Percentiles rank a stretch among this genome's conserved stretches.
Evolutionary conservation across 768 basidiomycete genomes (phyloP).

Genomic region (Pholiota microspora): DNA sequence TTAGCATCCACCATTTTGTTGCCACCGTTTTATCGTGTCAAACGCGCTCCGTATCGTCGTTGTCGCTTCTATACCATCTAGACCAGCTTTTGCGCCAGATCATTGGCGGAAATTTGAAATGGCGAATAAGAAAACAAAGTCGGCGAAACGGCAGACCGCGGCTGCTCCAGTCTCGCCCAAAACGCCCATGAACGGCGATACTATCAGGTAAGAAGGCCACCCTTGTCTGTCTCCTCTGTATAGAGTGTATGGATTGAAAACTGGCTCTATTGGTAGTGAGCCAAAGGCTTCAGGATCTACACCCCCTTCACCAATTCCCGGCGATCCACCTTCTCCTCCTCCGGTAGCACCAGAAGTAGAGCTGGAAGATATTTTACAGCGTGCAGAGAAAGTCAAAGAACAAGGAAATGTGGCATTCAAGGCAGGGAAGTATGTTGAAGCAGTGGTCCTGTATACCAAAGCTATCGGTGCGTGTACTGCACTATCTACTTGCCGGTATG

Average conservation of each 20-base stretch:
- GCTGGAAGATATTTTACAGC: constrained; percentile 37
- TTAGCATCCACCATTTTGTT: not conserved
- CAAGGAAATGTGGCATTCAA: constrained; percentile 77
- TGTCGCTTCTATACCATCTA: not conserved
- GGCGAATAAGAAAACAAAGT: constrained; percentile 10
- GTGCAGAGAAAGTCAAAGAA: constrained; percentile 68
- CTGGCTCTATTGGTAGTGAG: constrained; percentile 5
- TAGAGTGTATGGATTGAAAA: too few relatives aligned
- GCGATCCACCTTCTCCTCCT: constrained; percentile 18
- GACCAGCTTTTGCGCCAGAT: not conserved
- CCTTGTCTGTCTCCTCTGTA: not conserved
- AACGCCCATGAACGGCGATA: constrained; percentile 11
- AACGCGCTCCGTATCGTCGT: not conserved
- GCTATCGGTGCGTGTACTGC: constrained; percentile 56
- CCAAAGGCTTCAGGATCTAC: constrained; percentile 18
- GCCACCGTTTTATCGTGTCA: constrained; percentile 2
- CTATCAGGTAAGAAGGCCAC: constrained; percentile 11
- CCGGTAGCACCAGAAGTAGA: constrained; percentile 22
- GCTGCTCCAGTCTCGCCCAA: not conserved
- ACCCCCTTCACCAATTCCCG: constrained; percentile 15
- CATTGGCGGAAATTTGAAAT: too few relatives aligned
- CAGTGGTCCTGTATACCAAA: constrained; percentile 71
- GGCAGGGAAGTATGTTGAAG: constrained; percentile 57
- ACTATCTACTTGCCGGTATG: not conserved
- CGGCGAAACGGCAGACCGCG: constrained; percentile 12